These are phyloP conservation scores for Umbilicaria muhlenbergii DNA, from an alignment of 495 filamentous ascomycete genomes.

Conservation along the genomic window DNA sequence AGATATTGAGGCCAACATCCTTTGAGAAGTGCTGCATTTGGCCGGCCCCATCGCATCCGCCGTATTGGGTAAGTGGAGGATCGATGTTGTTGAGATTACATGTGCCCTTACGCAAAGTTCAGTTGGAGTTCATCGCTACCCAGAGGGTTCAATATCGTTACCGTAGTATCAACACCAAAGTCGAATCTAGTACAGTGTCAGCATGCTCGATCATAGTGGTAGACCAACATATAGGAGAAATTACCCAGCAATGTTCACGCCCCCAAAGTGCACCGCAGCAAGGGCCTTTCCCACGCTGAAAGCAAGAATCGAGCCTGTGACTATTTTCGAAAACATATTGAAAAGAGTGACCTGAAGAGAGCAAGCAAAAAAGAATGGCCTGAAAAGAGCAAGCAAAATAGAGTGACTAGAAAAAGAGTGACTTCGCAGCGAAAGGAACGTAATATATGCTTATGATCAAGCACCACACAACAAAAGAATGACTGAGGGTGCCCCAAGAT, in stretches of 20 bases:
- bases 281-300: constrained; percentile 3
- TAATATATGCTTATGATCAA: too few relatives aligned
- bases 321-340: constrained; percentile 1
- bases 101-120: not conserved
- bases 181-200: constrained; percentile 9
- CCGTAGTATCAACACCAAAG: constrained; percentile 12
- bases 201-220: too few relatives aligned
- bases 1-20: constrained; percentile 35
- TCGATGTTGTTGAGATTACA: not conserved
- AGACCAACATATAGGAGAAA: too few relatives aligned
- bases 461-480: too few relatives aligned
- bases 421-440: too few relatives aligned
- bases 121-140: not conserved
- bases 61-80: constrained; percentile 3
- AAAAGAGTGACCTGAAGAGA: not conserved
- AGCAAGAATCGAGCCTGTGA: constrained; percentile 6
- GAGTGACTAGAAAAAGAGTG: too few relatives aligned
- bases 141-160: not conserved
- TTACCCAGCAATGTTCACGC: constrained; percentile 25
- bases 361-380: too few relatives aligned
- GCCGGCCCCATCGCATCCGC: constrained; percentile 13
- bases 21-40: constrained; percentile 44
- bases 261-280: constrained; percentile 16
- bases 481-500: too few relatives aligned
- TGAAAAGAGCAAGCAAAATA: too few relatives aligned